Conservation (phyloP, 805 yeast genomes). For the Cyberlindnera mississippiensis region DNA sequence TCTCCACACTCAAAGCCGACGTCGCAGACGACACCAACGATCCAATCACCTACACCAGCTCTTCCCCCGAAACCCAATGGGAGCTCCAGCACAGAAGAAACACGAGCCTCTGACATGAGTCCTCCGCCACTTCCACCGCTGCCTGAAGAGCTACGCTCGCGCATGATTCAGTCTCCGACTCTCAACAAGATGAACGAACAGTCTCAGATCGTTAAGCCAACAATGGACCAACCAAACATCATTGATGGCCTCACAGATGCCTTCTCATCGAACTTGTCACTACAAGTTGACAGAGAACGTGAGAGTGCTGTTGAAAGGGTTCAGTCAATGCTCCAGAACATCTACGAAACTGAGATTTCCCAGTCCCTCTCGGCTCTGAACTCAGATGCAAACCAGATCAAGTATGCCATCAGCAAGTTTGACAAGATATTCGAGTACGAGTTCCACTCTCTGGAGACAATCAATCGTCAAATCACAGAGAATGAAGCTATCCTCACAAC, state of each 20-base stretch:
- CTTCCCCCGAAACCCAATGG: slow-evolving; percentile 15
- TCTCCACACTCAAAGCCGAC: slow-evolving; percentile 30
- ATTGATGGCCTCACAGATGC: slow-evolving; percentile 15
- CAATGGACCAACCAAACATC: slow-evolving; percentile 24
- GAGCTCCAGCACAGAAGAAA: background rate
- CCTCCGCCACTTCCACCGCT: slow-evolving; percentile 38
- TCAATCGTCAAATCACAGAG: slow-evolving; percentile 25
- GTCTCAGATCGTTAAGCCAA: slow-evolving; percentile 7
- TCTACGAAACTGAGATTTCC: slow-evolving; percentile 24
- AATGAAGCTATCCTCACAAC: slow-evolving; percentile 29
- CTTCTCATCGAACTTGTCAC: background rate
- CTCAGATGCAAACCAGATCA: slow-evolving; percentile 26
- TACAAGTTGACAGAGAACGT: slow-evolving; percentile 8
- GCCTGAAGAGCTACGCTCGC: slow-evolving; percentile 30
- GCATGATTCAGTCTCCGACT: slow-evolving; percentile 19
- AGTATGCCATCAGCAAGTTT: slow-evolving; percentile 35
- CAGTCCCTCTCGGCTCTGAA: slow-evolving; percentile 20
- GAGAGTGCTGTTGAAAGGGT: slow-evolving; percentile 13
- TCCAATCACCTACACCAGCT: slow-evolving; percentile 8
- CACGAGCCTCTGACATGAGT: slow-evolving; percentile 1
- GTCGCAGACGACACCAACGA: background rate
- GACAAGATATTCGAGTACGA: slow-evolving; percentile 35
- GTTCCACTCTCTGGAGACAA: slow-evolving; percentile 24
- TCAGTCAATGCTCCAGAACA: slow-evolving; percentile 21
- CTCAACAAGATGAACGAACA: slow-evolving; percentile 12